Evolutionary conservation across 2,329 filamentous ascomycete genomes (phyloP), one percentile per base, ranked within the genome.

Genomic region (Didymella exigua): DNA sequence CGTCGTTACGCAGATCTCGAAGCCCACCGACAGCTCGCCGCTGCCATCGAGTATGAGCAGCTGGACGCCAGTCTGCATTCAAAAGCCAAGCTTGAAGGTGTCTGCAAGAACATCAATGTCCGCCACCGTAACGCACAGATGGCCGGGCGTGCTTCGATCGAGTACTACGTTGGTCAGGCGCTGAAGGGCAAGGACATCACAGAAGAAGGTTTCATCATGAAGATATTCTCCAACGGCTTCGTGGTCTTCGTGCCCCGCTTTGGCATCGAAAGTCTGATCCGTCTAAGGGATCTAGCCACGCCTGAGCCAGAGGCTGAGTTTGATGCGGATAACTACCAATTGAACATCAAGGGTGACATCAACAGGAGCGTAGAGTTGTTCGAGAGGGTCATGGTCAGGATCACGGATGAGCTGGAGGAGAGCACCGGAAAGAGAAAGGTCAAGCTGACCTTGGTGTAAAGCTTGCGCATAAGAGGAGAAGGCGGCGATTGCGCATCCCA

Each of bases 61-160:
- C 83, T 95, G n/a, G 89, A 96, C 71, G 83, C 91, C 7, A 88
- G 87, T 41, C 84, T 96, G 54, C 89, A 91, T 70, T 91, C 89
- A 64, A 89, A 91, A 61, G 86, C 87, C 63, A 91, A 92, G 65
- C 87, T 99, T 51, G 93, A 98, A 76, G 90, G 87, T 53, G 91
- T 99, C 21, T 98, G 95, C 84, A 93, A 92, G 76, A 99, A 99
- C 79, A 97, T 99, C 84, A 99, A 99, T 76, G 88, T 95, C 54
- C 88, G 95, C 7, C 95, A 99, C 76, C 91, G 95, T 70, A 99
- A 99, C 76, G 95, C 95, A 27, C 95, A 99, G 77, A 89, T 96
- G 77, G 95, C 95, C 2, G 93, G 93, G 30, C 87, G 95, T 56
- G 93, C 95, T 23, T 95, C 89, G 65, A 93, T 99, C 60, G 93